Base-by-base conservation (phyloP, 2,329 filamentous ascomycete species). In the Sarocladium brachiariae region DNA sequence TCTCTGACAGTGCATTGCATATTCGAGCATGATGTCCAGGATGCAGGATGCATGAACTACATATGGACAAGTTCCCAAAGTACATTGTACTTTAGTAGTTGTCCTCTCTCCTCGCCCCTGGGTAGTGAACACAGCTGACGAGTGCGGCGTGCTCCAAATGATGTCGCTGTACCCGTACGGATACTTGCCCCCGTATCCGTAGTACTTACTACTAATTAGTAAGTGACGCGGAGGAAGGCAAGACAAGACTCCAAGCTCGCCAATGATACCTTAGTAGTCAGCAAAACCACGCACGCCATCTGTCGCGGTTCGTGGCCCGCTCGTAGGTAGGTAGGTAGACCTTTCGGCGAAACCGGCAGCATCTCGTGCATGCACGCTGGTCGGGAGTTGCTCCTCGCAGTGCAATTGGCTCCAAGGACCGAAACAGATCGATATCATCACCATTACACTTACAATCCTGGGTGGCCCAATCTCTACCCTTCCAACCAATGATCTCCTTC, bases 1-100 rank as follows among this genome's bases (percentile, higher is more conserved):
- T 4, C 43, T 47, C 25, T 47, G 43, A 47, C 43, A 47, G 24
- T 47, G 43, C 43, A 47, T 47, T 33, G 43, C 43, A 47, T 30
- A 23, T 45, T n/a, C n/a, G n/a, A n/a, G n/a, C n/a, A n/a, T n/a
- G n/a, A n/a, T 18, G 34, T 37, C 16, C 34, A 37, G 14, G 30
- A 11, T 39, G 10, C 37, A 27, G 21, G n/a, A 7, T 43, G 39
- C 39, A 43, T 43, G 39, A 43, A 43, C 39, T 43, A 43, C n/a
- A n/a, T 30, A 45, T 24, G 21, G 23, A 16, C 11, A 45, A 45
- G 24, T 27, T 21, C 23, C 19, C 34, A 23, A 16, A 23, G 6
- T 39, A 19, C 37, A 39, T 39, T n/a, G n/a, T n/a, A n/a, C n/a
- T n/a, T n/a, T n/a, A n/a, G n/a, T n/a, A n/a, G n/a, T n/a, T n/a